phyloP scores from a whole-genome alignment of 768 basidiomycete species.

The Pleurotus ostreatus region DNA sequence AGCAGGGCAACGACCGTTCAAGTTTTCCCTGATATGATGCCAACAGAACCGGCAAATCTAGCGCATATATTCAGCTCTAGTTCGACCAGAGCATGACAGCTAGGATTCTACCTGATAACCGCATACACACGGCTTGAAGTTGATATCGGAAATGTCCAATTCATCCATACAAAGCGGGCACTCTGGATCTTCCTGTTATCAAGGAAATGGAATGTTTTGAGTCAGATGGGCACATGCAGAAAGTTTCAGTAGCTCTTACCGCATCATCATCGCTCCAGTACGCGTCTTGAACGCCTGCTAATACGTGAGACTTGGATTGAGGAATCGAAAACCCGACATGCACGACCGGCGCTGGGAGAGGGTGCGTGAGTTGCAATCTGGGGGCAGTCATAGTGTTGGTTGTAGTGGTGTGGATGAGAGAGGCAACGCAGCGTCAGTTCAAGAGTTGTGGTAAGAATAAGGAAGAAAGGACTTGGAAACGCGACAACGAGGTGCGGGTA shows the following conservation, averaged over 20 bases:
- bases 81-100: slow-evolving; percentile 1
- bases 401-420: too few relatives aligned
- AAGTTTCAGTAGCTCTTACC: slow-evolving; percentile 34
- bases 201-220: slow-evolving; percentile 11
- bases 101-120: slow-evolving; percentile 79
- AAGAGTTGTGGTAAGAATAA: neutral
- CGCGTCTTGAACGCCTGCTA: slow-evolving; percentile 92
- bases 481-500: slow-evolving; percentile 12
- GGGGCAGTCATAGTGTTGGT: slow-evolving; percentile 40
- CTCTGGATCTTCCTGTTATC: slow-evolving; percentile 85
- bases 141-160: slow-evolving; percentile 98
- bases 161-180: slow-evolving; percentile 98
- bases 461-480: slow-evolving; percentile 7
- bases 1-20: slow-evolving; percentile 95
- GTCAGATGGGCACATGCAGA: slow-evolving; percentile 10
- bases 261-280: slow-evolving; percentile 94
- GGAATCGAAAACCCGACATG: slow-evolving; percentile 67
- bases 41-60: slow-evolving; percentile 99
- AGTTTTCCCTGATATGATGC: slow-evolving; percentile 95
- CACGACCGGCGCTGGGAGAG: slow-evolving; percentile 70
- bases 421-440: neutral
- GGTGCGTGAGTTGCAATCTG: slow-evolving; percentile 56
- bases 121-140: slow-evolving; percentile 98
- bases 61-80: slow-evolving; percentile 12
- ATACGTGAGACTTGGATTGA: slow-evolving; percentile 81